These are phyloP conservation scores for Globisporangium recalcitrans DNA, from an alignment of 352 stramenopile species.

Conservation along the genomic window DNA sequence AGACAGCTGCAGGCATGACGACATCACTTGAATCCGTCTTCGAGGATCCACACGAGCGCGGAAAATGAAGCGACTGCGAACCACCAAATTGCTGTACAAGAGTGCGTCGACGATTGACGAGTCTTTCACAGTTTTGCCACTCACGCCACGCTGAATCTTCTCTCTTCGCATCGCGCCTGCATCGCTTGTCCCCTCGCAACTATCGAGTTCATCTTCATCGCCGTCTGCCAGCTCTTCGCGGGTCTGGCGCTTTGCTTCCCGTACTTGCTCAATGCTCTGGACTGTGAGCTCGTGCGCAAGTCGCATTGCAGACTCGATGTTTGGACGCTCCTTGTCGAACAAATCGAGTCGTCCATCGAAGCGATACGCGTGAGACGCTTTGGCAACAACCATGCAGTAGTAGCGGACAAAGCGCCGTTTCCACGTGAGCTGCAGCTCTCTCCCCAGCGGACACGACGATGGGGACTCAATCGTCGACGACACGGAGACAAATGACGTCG, in stretches of 20 bases:
- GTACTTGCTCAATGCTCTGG: slow-evolving; percentile 68
- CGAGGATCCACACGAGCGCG: slow-evolving; percentile 69
- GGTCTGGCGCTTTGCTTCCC: slow-evolving; percentile 38
- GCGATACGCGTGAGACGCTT: slow-evolving; percentile 69
- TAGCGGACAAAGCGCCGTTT: slow-evolving; percentile 83
- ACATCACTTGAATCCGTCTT: slow-evolving; percentile 59
- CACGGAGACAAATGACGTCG: slow-evolving; percentile 37
- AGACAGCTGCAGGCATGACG: slow-evolving; percentile 67
- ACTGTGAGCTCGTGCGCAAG: slow-evolving; percentile 65
- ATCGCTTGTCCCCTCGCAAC: slow-evolving; percentile 9
- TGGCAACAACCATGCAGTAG: slow-evolving; percentile 75
- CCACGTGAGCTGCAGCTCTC: slow-evolving; percentile 69
- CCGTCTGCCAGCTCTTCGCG: slow-evolving; percentile 35
- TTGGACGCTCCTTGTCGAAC: slow-evolving; percentile 77
- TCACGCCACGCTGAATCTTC: slow-evolving; percentile 10
- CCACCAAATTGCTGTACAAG: slow-evolving; percentile 76
- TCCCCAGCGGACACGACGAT: slow-evolving; percentile 35
- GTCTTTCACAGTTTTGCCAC: slow-evolving; percentile 31
- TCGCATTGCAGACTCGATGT: slow-evolving; percentile 79
- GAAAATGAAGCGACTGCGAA: slow-evolving; percentile 76
- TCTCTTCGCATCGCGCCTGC: slow-evolving; percentile 20
- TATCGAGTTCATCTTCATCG: slow-evolving; percentile 17
- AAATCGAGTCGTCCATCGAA: slow-evolving; percentile 62
- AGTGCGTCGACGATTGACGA: slow-evolving; percentile 73
- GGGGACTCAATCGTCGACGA: slow-evolving; percentile 20